Conservation (phyloP, 495 filamentous ascomycete species). For the Trichoderma asperelloides region DNA sequence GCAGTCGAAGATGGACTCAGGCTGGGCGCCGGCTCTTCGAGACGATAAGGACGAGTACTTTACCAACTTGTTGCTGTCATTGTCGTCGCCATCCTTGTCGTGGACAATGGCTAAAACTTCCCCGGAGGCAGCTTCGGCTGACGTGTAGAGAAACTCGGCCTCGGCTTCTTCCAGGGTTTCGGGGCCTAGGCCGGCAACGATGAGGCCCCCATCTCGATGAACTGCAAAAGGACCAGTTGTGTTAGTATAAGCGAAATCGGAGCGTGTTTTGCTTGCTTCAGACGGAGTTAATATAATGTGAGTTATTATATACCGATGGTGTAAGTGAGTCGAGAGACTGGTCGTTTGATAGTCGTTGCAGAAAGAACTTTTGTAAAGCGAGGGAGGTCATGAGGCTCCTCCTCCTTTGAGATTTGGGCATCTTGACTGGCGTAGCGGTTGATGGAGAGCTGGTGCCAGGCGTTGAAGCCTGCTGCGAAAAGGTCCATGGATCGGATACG, state of each 20-base stretch:
- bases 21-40: not conserved
- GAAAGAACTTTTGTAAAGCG: constrained; percentile 29
- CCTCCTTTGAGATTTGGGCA: not conserved
- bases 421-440: too few relatives aligned
- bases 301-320: constrained; percentile 23
- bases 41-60: not conserved
- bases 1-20: constrained; percentile 1
- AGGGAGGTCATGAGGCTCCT: constrained; percentile 31
- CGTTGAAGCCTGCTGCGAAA: constrained; percentile 43
- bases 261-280: not conserved
- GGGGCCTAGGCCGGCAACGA: not conserved
- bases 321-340: constrained; percentile 25
- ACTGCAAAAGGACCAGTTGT: not conserved
- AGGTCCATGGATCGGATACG: constrained; percentile 29
- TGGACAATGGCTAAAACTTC: not conserved
- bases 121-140: constrained; percentile 22
- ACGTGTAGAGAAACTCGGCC: constrained; percentile 11
- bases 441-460: constrained; percentile 39
- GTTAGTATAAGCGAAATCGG: not conserved
- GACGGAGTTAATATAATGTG: not conserved
- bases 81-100: not conserved
- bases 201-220: not conserved
- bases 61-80: not conserved
- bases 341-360: constrained; percentile 21
- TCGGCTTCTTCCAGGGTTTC: not conserved